Evolutionary conservation across 108 stramenopile genomes (phyloP), one percentile per base, ranked within the genome.

Genomic region (Cyclotella atomus): DNA sequence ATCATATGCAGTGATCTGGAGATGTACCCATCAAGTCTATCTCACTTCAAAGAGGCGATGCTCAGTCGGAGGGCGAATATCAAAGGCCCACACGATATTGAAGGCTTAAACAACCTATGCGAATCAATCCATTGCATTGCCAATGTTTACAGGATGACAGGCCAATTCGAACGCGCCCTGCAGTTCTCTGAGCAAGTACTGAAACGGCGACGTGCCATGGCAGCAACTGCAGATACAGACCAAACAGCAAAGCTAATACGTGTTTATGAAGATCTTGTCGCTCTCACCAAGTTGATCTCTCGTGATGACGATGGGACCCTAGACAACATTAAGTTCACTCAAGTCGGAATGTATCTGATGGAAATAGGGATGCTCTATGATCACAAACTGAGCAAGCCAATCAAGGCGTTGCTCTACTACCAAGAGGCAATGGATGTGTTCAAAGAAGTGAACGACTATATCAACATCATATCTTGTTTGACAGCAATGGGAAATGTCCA

Each of bases 71-170:
- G 75, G 21, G 53, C 66, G 29, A 73, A 68, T 30, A 32, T 71
- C n/a, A 34, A 65, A 9, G 60, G 80, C 33, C 59, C 63, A 17
- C 34, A 71, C 25, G 79, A 86, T 55, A 43, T 63, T 24, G 50
- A 59, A 28, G 71, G 60, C 35, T 72, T 63, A 38, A 62, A 56
- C 21, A 76, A 84, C 41, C 71, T 86, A 36, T 83, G 83, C 35
- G 83, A 86, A 24, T 70, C 75, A 53, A 62, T 86, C 12, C 32
- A 83, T 25, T 73, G 83, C 33, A 73, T 86, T n/a, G 85, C 78
- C 7, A 86, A 81, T 60, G 71, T 81, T 6, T 84, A 84, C 65
- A 50, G 66, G n/a, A 35, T 47, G 16, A 79, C 46, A 32, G 70
- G 71, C 28, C 65, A 84, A 29, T 59, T 36, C 34, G 32, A 73